Evolutionary conservation across 192 early-diverging fungal species (phyloP).

Genomic region (Tieghemiomyces parasiticus): DNA sequence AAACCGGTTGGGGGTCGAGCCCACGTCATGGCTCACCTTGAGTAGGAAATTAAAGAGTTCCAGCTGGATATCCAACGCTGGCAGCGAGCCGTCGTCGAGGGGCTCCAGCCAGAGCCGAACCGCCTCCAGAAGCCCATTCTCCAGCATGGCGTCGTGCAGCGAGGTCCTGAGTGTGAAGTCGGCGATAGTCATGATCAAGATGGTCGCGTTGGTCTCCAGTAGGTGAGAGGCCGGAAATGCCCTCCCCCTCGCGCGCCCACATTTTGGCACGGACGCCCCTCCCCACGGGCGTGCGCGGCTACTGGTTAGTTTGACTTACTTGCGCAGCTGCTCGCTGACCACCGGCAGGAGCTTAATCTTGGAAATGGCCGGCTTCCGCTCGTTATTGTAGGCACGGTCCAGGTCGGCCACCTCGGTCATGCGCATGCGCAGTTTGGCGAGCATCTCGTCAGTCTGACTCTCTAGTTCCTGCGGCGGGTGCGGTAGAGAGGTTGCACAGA

Average conservation of each 20-base stretch:
- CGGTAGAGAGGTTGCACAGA: not conserved
- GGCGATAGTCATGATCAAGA: no score
- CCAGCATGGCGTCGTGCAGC: constrained; percentile 57
- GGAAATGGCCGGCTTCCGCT: constrained; percentile 28
- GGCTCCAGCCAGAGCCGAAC: constrained; percentile 87
- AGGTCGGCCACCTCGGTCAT: constrained; percentile 31
- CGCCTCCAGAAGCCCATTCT: constrained; percentile 70
- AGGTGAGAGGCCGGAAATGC: no score
- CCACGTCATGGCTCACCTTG: constrained; percentile 43
- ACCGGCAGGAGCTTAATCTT: constrained; percentile 30
- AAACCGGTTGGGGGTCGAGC: no score
- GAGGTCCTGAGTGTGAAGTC: no score
- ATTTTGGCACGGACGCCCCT: no score
- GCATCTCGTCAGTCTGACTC: constrained; percentile 25
- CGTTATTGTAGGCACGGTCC: constrained; percentile 30
- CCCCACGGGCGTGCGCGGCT: no score
- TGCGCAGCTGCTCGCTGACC: constrained; percentile 24
- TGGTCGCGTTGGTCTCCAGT: no score
- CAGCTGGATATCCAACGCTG: constrained; percentile 75
- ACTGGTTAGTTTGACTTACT: no score
- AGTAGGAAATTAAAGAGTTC: constrained; percentile 55
- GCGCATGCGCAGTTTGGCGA: constrained; percentile 26
- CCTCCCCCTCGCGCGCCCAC: no score
- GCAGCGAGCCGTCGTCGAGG: constrained; percentile 71
- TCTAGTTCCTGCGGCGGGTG: constrained; percentile 17